These are phyloP conservation scores for Zygosaccharomyces bisporus DNA, from an alignment of 805 yeast species.

Conservation along the genomic window DNA sequence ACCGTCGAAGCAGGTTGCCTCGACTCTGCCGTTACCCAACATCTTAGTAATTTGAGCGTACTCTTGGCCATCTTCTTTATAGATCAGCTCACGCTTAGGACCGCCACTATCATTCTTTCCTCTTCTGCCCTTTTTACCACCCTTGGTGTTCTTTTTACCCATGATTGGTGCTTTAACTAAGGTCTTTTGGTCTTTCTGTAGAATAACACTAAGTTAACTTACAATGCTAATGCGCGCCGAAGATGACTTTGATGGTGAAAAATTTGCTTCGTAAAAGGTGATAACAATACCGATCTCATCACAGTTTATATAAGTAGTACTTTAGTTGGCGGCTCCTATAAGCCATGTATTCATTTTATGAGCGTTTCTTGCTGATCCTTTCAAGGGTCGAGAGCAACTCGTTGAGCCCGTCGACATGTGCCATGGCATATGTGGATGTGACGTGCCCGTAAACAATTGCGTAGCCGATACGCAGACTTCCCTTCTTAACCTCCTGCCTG, in stretches of 20 bases:
- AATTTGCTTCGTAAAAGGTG: constrained; percentile 3
- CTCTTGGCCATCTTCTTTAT: constrained; percentile 95
- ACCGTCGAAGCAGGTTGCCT: constrained; percentile 94
- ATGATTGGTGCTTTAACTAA: constrained; percentile 14
- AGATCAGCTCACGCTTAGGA: constrained; percentile 90
- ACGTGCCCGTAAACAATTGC: constrained; percentile 59
- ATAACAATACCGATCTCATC: constrained; percentile 6
- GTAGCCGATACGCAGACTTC: constrained; percentile 44
- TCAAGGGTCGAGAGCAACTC: constrained; percentile 55
- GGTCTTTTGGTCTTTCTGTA: neutral
- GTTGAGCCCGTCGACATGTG: constrained; percentile 64
- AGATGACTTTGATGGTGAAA: constrained; percentile 5
- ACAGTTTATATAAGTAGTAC: neutral
- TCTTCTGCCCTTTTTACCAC: constrained; percentile 92
- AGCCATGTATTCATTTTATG: neutral
- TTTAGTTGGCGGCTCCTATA: neutral
- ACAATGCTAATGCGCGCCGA: neutral
- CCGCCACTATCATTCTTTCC: constrained; percentile 93
- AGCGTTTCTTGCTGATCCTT: constrained; percentile 5
- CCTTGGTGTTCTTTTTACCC: constrained; percentile 46
- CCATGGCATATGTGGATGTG: constrained; percentile 55
- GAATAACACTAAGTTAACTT: neutral
- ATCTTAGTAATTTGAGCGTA: constrained; percentile 97
- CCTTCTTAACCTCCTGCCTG: constrained; percentile 40
- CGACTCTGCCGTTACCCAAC: constrained; percentile 98